Evolutionary conservation across 2,329 filamentous ascomycete species (phyloP).

Genomic region (Cercospora sp.): DNA sequence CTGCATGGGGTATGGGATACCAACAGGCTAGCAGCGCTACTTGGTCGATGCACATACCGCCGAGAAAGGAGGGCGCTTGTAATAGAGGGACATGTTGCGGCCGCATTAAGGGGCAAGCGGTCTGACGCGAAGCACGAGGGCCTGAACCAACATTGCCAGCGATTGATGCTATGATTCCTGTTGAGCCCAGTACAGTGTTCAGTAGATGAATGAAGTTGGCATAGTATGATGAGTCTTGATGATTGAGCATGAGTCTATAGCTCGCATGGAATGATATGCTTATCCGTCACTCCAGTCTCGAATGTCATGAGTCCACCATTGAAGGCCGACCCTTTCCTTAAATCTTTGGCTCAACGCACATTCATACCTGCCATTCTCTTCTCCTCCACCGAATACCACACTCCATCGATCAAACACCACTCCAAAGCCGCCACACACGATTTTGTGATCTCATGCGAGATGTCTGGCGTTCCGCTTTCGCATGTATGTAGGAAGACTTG

Average conservation of each 20-base stretch:
- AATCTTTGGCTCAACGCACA: not conserved
- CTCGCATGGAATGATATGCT: not conserved
- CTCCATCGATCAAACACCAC: not conserved
- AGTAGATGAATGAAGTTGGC: not conserved
- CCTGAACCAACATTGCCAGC: too few relatives aligned
- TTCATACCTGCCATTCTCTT: not conserved
- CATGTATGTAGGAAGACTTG: not conserved
- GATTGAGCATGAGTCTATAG: not conserved
- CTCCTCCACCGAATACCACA: not conserved
- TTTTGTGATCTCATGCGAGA: not conserved
- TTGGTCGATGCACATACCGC: not conserved
- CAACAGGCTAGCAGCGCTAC: not conserved
- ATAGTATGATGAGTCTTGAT: not conserved
- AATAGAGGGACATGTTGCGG: not conserved
- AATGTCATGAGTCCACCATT: not conserved
- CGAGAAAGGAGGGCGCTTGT: not conserved
- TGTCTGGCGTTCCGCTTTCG: not conserved
- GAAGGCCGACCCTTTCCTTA: not conserved
- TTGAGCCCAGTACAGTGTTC: too few relatives aligned
- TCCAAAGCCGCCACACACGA: not conserved
- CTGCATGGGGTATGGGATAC: too few relatives aligned
- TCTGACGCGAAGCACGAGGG: too few relatives aligned
- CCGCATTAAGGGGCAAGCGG: not conserved
- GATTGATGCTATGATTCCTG: not conserved
- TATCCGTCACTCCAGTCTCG: not conserved